Percentiles rank a stretch among this genome's conserved stretches.
Evolutionary conservation across 345 rosid genomes (phyloP).

Genomic region (Erysimum cheiranthoides): DNA sequence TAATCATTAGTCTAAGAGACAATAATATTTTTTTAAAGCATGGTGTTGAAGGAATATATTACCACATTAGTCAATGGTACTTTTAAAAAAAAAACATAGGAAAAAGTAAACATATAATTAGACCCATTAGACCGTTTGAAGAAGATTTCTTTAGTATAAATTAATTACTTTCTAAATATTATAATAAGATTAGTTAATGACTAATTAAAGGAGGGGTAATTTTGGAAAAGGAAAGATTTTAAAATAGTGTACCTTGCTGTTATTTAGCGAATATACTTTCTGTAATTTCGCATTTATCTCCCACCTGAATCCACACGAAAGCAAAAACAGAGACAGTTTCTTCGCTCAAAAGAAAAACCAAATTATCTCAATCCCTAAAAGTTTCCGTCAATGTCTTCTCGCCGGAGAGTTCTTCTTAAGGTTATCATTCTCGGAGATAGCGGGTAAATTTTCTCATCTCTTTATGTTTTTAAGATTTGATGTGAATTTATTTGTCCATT

Average conservation of each 20-base stretch:
- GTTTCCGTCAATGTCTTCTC: constrained; percentile 64
- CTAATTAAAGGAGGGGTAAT: constrained; percentile 25
- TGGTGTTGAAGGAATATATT: not conserved
- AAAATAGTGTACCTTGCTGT: constrained; percentile 40
- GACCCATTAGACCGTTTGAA: constrained; percentile 22
- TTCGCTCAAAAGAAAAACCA: constrained; percentile 20
- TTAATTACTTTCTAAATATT: not conserved
- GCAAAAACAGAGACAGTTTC: constrained; percentile 37
- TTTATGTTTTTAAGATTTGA: not conserved
- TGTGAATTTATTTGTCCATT: not conserved
- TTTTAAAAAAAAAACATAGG: not conserved
- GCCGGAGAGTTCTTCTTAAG: constrained; percentile 80
- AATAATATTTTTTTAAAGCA: not conserved
- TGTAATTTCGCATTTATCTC: constrained; percentile 1
- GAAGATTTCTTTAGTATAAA: not conserved
- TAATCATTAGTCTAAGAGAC: too few relatives aligned
- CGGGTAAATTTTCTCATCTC: constrained; percentile 55
- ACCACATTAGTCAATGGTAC: not conserved
- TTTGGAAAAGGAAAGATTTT: constrained; percentile 1
- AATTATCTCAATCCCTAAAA: not conserved
- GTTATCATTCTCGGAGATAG: constrained; percentile 91
- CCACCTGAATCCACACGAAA: constrained; percentile 22
- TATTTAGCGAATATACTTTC: constrained; percentile 29
- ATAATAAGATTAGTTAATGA: constrained; percentile 17
- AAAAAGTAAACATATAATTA: constrained; percentile 7